Base-by-base conservation (phyloP, 2,329 filamentous ascomycete species). In the Chaetomium strumarium region DNA sequence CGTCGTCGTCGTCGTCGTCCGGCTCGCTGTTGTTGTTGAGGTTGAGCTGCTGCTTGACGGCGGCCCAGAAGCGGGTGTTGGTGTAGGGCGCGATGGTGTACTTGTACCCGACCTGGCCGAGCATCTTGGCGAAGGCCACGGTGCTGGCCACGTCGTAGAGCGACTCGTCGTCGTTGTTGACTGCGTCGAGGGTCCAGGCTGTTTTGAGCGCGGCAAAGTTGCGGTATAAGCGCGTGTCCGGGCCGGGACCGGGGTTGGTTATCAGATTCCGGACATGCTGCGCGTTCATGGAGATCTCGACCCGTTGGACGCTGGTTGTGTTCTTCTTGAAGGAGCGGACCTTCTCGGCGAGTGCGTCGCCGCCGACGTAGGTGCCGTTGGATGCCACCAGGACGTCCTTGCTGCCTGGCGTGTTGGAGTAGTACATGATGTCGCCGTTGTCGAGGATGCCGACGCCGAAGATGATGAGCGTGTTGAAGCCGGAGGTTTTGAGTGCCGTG, bases 261-360 rank as follows among this genome's bases (percentile, higher is more conserved):
- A 74, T 69, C 17, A 75, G 62, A 2, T 67, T 63, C n/a, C 38
- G 53, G n/a, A 75, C 64, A 54, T 75, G 63, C 52, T 71, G 67
- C 4, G 71, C 61, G 56, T 74, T 73, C 68, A 72, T 73, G 1
- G 67, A 73, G 43, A 75, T 67, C 59, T 75, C 72, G 19, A 74
- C 58, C 5, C 72, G 59, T 55, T 68, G 54, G 30, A 74, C 62
- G 29, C 63, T 60, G 1, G 70, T 70, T 10, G 41, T 51, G 37
- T 52, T 56, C 63, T 58, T 75, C n/a, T n/a, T 75, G 62, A 74
- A 68, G 1, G 69, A 70, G 37, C 60, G 61, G 2, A 79, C 63
- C 59, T 77, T 77, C 20, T 71, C 68, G 20, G 75, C 70, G 8
- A 79, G 69, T n/a, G 70, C 72, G 8, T 67, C 68, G 47, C 75